Conservation (phyloP, 1,139 yeast genomes). For the Geotrichum klebahnii region DNA sequence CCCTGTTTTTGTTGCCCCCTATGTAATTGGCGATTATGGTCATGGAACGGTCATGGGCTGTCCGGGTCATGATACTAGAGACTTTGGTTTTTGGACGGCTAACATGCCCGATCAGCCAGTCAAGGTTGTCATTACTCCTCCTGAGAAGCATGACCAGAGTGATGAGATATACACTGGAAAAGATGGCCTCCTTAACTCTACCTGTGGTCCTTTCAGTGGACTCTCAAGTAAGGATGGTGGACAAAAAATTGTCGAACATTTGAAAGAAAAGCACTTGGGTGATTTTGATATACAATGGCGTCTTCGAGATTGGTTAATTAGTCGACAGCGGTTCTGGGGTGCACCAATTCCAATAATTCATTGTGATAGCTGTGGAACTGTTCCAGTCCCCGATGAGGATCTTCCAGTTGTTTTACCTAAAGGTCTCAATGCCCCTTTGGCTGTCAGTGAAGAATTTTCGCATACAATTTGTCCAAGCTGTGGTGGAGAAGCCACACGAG, state of each 20-base stretch:
- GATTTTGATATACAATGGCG: constrained; percentile 51
- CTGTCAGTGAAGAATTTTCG: constrained; percentile 63
- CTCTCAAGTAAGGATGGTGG: constrained; percentile 52
- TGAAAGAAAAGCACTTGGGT: constrained; percentile 47
- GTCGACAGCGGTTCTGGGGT: constrained; percentile 97
- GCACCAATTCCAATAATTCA: constrained; percentile 95
- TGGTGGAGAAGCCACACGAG: constrained; percentile 70
- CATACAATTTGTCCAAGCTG: constrained; percentile 79
- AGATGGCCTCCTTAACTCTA: constrained; percentile 52
- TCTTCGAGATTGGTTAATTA: constrained; percentile 87
- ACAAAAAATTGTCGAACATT: constrained; percentile 43
- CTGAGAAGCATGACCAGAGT: constrained; percentile 23
- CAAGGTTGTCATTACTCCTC: constrained; percentile 47
- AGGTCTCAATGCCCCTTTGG: constrained; percentile 66
- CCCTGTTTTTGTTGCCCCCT: constrained; percentile 87
- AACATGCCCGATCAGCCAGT: constrained; percentile 52
- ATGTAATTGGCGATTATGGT: constrained; percentile 78
- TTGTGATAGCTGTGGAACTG: constrained; percentile 79
- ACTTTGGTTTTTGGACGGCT: constrained; percentile 68
- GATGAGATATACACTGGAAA: constrained; percentile 48
- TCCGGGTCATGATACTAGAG: constrained; percentile 89
- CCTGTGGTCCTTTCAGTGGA: constrained; percentile 53
- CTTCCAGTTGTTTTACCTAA: constrained; percentile 79
- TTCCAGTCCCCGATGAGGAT: constrained; percentile 81
- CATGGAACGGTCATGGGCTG: constrained; percentile 97